Percentiles rank a stretch among this genome's conserved stretches.
Conservation (phyloP, 768 basidiomycete species). For the Lactifluus pinguis region DNA sequence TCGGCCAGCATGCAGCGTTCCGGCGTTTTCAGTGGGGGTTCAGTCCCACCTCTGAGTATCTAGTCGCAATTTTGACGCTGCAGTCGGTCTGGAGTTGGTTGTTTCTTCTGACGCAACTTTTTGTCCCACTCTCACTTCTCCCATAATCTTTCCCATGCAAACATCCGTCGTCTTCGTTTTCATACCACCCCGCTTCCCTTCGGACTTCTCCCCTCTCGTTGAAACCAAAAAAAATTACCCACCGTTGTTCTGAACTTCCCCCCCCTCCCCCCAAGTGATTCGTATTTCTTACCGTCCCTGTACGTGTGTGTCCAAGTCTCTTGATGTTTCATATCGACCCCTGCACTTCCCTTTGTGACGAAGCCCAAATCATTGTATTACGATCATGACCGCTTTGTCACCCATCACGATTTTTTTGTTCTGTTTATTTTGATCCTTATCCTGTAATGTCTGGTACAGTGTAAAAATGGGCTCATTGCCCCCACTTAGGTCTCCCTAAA, state of each 20-base stretch:
- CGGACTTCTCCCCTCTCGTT: neutral
- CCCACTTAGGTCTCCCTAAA: neutral
- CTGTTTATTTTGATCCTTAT: constrained; percentile 9
- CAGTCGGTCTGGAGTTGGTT: neutral
- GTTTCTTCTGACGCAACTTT: neutral
- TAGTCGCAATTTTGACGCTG: neutral
- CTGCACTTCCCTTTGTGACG: neutral
- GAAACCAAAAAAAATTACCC: neutral
- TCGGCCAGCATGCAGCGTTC: constrained; percentile 46
- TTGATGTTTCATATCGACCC: constrained; percentile 8
- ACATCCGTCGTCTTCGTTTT: neutral
- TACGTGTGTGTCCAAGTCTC: neutral
- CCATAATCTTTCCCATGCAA: neutral
- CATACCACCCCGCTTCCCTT: neutral
- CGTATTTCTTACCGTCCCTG: neutral
- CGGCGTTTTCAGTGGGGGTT: constrained; percentile 21
- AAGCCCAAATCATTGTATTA: constrained; percentile 11
- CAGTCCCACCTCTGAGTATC: constrained; percentile 20
- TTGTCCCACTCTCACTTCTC: neutral
- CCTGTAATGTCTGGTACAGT: constrained; percentile 10
- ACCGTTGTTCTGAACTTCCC: neutral
- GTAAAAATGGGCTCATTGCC: constrained; percentile 6
- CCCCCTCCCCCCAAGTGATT: neutral
- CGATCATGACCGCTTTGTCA: constrained; percentile 1
- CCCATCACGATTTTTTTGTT: neutral